Conservation (phyloP, 23 red algal genomes). For the Gracilaria gracilis region DNA sequence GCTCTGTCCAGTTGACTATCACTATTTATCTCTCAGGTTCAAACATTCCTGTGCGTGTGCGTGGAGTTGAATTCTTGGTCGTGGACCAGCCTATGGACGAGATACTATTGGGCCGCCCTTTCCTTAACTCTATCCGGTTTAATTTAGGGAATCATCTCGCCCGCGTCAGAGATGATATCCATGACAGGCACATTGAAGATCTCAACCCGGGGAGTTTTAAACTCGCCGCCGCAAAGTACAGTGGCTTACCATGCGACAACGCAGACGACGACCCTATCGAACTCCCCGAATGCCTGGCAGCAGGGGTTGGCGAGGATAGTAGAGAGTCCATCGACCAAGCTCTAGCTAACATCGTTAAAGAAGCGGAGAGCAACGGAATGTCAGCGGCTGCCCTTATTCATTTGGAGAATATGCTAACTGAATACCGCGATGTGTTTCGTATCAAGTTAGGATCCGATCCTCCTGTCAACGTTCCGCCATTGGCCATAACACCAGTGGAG, state of each 20-base stretch:
- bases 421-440: conserved; percentile 16
- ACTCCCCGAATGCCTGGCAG: neutral
- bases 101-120: conserved; percentile 25
- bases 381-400: neutral
- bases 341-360: neutral
- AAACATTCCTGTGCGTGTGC: neutral
- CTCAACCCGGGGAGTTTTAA: neutral
- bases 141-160: neutral
- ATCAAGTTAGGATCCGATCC: conserved; percentile 25
- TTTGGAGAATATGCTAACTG: neutral
- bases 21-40: conserved; percentile 19
- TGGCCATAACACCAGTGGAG: neutral
- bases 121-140: conserved; percentile 38
- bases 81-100: conserved; percentile 31
- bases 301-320: conserved; percentile 19
- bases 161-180: neutral
- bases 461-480: conserved; percentile 9
- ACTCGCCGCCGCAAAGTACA: neutral
- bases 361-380: conserved; percentile 9
- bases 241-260: neutral
- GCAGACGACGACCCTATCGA: conserved; percentile 18
- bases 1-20: neutral
- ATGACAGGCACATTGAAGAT: neutral
- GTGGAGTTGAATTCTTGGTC: conserved; percentile 21
- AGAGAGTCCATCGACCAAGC: neutral